Evolutionary conservation across 2,329 filamentous ascomycete genomes (phyloP), one percentile per base, ranked within the genome.

Genomic region (Boeremia lycopersici): DNA sequence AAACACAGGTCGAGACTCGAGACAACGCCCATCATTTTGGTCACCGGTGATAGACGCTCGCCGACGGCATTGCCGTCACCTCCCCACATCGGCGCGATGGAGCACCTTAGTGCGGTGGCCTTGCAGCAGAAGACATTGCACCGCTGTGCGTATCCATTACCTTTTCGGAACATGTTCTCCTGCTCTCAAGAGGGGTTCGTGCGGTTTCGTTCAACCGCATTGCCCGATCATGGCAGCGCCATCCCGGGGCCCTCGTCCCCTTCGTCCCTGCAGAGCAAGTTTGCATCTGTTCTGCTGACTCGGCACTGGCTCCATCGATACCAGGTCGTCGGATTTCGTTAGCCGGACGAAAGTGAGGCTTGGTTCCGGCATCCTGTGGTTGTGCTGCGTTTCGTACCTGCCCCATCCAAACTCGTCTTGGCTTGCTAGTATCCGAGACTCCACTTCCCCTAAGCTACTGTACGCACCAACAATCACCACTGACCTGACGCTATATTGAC

Each of bases 281-380:
- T 42, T 43, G 41, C 38, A 42, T 30, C 15, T 19, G 23, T 43
- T 12, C 17, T 41, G 33, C 45, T 50, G 51, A 49, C 59, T 57
- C 38, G 39, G 42, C 46, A 54, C 36, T 47, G 56, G 48, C 50
- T 56, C 35, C 47, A 25, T 12, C 34, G 36, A 48, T 62, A 59
- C 59, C 56, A 56, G 59, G 59, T 60, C 47, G 30, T 49, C 53
- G 56, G 59, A 53, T 47, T 56, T 31, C 28, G 38, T 39, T 36
- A 45, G n/a, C 52, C 46, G 46, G 42, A n/a, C 30, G 50, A 48
- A 40, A 55, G 33, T 57, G 53, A 57, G 48, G 50, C 53, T 54
- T 49, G 28, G 42, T 45, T 35, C 13, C 34, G 29, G 8, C 23
- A 45, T 46, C 17, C 13, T 36, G 25, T 39, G 40, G 15, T 38